Percentiles rank a stretch among this genome's conserved stretches.
phyloP scores from a whole-genome alignment of 345 rosid species.

The Syzygium oleosum region DNA sequence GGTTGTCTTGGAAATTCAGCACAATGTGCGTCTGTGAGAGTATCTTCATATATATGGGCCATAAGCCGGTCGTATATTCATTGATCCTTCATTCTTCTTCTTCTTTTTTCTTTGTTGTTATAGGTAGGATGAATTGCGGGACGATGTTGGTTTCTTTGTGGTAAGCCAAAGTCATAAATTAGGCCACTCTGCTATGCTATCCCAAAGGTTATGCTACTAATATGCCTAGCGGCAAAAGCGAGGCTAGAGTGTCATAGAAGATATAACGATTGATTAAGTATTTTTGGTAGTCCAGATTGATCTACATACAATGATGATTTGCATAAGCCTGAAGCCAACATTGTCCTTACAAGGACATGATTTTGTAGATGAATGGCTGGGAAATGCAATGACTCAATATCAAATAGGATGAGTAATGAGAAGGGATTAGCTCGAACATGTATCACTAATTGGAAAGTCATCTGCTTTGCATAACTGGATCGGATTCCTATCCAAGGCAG shows the following conservation, averaged over 20 bases:
- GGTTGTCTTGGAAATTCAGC: background rate
- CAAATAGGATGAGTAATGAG: background rate
- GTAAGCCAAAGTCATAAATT: background rate
- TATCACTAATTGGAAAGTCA: background rate
- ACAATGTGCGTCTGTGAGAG: background rate
- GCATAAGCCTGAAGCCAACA: background rate
- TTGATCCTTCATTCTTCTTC: too few relatives aligned
- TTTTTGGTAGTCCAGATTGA: background rate
- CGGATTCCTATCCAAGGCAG: background rate
- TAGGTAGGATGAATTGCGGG: background rate
- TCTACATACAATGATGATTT: background rate
- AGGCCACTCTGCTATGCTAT: background rate
- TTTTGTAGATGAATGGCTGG: background rate
- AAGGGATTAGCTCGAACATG: background rate
- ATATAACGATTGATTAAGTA: background rate
- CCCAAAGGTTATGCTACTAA: background rate
- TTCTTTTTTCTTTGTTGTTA: background rate
- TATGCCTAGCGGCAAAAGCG: background rate
- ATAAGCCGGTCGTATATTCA: too few relatives aligned
- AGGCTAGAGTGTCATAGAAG: background rate
- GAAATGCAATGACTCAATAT: background rate
- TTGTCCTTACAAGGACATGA: background rate
- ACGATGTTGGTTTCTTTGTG: background rate
- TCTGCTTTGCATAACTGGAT: background rate
- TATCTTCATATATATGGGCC: too few relatives aligned